These are phyloP conservation scores for Tricholoma sp. DNA, from an alignment of 768 basidiomycete genomes.

Conservation along the genomic window DNA sequence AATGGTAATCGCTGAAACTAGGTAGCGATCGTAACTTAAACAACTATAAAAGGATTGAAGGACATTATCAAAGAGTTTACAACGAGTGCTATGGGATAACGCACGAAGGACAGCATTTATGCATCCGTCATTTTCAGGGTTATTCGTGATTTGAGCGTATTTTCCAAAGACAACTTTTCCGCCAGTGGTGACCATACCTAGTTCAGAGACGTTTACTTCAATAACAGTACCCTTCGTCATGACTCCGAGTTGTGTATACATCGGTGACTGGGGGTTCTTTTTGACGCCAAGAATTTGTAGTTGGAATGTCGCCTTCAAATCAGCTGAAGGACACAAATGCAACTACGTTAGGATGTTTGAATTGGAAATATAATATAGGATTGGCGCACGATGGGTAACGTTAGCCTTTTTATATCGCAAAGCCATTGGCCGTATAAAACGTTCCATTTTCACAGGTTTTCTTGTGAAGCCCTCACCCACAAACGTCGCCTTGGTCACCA, in stretches of 20 bases:
- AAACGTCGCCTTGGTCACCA: conserved; percentile 99
- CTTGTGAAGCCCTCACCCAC: conserved; percentile 97
- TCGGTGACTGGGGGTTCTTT: conserved; percentile 98
- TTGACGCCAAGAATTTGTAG: conserved; percentile 96
- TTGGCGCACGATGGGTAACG: conserved; percentile 89
- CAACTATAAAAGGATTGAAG: conserved; percentile 17
- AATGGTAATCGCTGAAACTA: neutral
- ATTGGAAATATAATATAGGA: neutral
- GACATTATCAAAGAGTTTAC: neutral
- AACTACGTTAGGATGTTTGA: neutral
- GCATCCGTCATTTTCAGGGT: conserved; percentile 95
- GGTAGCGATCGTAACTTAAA: conserved; percentile 14
- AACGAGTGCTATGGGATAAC: conserved; percentile 27
- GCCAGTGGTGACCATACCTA: conserved; percentile 95
- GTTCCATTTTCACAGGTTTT: conserved; percentile 98
- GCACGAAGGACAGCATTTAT: conserved; percentile 89
- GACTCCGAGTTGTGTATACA: conserved; percentile 95
- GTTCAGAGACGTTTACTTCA: conserved; percentile 97
- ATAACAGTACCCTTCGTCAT: conserved; percentile 98
- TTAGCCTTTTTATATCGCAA: conserved; percentile 97
- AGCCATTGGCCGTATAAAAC: conserved; percentile 97
- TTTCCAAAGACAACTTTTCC: conserved; percentile 94
- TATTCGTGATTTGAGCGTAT: conserved; percentile 92
- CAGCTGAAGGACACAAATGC: conserved; percentile 46
- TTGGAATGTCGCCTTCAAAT: conserved; percentile 98